Evolutionary conservation across 2,329 filamentous ascomycete genomes (phyloP).

Genomic region (Rhynchosporium agropyri): DNA sequence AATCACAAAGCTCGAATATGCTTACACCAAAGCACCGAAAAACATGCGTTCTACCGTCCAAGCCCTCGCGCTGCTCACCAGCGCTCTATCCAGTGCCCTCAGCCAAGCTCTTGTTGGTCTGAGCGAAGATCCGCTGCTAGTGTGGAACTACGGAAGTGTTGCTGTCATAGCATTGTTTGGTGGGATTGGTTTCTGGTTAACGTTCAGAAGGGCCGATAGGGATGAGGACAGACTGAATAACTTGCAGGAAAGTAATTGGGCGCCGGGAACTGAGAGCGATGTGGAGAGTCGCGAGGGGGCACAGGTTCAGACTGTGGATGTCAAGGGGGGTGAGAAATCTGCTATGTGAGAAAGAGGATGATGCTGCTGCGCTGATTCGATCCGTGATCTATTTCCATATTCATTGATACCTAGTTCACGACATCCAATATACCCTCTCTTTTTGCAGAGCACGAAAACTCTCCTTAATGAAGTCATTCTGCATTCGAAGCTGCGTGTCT

Average conservation of each 20-base stretch:
- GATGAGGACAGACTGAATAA: conserved; percentile 41
- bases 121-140: conserved; percentile 47
- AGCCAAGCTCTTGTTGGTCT: conserved; percentile 42
- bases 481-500: background rate
- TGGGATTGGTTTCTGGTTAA: conserved; percentile 39
- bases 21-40: conserved; percentile 71
- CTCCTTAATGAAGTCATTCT: background rate
- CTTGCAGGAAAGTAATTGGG: conserved; percentile 19
- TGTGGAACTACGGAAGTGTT: conserved; percentile 43
- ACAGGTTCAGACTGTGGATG: background rate
- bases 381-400: background rate
- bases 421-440: background rate
- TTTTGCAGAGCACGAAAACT: background rate
- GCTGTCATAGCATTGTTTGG: conserved; percentile 35
- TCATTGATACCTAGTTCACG: background rate
- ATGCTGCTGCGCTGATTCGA: background rate
- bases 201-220: conserved; percentile 39
- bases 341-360: background rate
- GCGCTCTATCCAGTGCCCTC: conserved; percentile 56
- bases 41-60: conserved; percentile 68
- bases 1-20: conserved; percentile 71
- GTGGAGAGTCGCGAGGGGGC: conserved; percentile 11
- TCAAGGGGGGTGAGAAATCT: conserved; percentile 6
- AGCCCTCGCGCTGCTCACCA: conserved; percentile 59
- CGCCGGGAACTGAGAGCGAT: conserved; percentile 12